phyloP scores from a whole-genome alignment of 257 asterid species.

The Petunia axillaris region DNA sequence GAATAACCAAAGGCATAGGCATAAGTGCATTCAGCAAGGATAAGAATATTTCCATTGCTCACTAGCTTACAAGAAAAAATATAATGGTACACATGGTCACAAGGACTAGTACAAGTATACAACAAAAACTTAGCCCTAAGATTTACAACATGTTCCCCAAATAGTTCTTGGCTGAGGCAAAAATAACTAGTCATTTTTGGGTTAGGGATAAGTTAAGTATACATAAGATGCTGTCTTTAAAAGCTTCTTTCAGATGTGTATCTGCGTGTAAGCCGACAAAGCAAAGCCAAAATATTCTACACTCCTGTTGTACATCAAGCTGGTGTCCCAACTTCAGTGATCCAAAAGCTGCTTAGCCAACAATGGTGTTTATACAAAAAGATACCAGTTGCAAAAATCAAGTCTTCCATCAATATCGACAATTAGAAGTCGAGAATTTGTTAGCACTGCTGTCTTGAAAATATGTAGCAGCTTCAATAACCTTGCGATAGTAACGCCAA shows the following conservation, averaged over 20 bases:
- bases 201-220: conserved; percentile 11
- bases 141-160: neutral
- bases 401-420: conserved; percentile 14
- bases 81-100: neutral
- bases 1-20: neutral
- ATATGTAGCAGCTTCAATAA: conserved; percentile 46
- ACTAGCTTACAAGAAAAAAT: neutral
- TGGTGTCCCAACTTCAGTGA: neutral
- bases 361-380: neutral
- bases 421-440: conserved; percentile 12
- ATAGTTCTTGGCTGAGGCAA: neutral
- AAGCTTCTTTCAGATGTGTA: conserved; percentile 8
- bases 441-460: conserved; percentile 4
- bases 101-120: neutral
- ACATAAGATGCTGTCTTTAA: neutral
- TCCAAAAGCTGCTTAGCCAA: neutral
- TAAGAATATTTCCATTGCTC: neutral
- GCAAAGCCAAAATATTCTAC: neutral
- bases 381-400: neutral
- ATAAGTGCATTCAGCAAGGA: neutral
- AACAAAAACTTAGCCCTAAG: neutral
- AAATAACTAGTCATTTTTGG: neutral
- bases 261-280: neutral
- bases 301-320: neutral
- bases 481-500: conserved; percentile 73